Conservation (phyloP, 2,329 filamentous ascomycete genomes). For the Arachnopeziza araneosa region DNA sequence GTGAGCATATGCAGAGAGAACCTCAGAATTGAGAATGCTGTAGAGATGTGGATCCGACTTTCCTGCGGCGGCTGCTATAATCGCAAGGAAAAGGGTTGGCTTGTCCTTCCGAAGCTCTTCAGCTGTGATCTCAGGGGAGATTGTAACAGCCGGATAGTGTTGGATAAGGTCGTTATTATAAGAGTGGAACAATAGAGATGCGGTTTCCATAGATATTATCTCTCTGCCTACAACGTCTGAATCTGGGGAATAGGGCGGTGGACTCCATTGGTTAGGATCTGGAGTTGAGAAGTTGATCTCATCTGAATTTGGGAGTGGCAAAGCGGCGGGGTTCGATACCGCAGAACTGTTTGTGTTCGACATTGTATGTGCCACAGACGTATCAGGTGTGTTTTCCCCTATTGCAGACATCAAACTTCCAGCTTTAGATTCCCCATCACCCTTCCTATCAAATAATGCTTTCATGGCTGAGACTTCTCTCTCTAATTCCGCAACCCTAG, state of each 20-base stretch:
- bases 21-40: slow-evolving; percentile 37
- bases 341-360: not conserved
- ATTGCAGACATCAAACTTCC: not conserved
- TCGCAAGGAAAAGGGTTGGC: slow-evolving; percentile 62
- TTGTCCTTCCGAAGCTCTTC: slow-evolving; percentile 48
- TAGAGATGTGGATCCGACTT: slow-evolving; percentile 38
- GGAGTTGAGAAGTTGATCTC: not conserved
- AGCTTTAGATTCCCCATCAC: not conserved
- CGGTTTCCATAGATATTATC: slow-evolving; percentile 48
- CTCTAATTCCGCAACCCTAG: slow-evolving; percentile 37
- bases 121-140: slow-evolving; percentile 45
- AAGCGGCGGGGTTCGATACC: not conserved
- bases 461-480: slow-evolving; percentile 34
- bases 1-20: slow-evolving; percentile 39
- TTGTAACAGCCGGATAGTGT: slow-evolving; percentile 55
- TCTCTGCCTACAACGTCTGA: slow-evolving; percentile 48
- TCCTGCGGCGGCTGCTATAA: slow-evolving; percentile 59
- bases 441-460: slow-evolving; percentile 27
- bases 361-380: not conserved
- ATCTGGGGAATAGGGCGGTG: slow-evolving; percentile 9
- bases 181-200: slow-evolving; percentile 46
- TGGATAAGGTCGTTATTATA: slow-evolving; percentile 52
- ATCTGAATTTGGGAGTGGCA: not conserved
- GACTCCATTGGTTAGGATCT: slow-evolving; percentile 3
- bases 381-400: not conserved